Base-by-base conservation (phyloP, 2,329 filamentous ascomycete genomes). In the Monosporascus sp. region DNA sequence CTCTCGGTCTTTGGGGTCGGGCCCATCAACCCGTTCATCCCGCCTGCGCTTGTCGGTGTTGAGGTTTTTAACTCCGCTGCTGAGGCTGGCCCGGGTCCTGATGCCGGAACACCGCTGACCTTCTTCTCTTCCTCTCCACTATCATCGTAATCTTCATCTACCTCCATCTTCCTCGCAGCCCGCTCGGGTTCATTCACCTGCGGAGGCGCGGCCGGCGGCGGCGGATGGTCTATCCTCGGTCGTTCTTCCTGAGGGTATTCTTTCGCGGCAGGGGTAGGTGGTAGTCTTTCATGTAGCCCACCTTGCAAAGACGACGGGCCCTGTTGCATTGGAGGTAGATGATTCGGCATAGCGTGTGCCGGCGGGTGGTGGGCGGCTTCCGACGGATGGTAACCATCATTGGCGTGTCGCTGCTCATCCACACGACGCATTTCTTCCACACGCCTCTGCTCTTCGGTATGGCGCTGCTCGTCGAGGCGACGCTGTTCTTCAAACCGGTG, bases 61-160 rank as follows among this genome's bases (percentile, higher is more conserved):
- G 70, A 70, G 60, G 71, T 80, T 69, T 84, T 85, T 45, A 73
- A 69, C 43, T 85, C 81, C 15, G 72, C 74, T 17, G 80, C 70
- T 4, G 74, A 18, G 6, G 43, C 69, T 18, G 80, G 77, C 7
- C 64, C 60, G 11, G 70, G 63, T 17, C 69, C 69, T 9, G 76
- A 74, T 8, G 71, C 68, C 15, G 79, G 72, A 1, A 72, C 78
- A 8, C 65, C 62, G 3, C 65, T 69, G 1, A 69, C 68, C 68
- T 87, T 87, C 74, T 87, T 86, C 53, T 94, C 88, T 55, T 97
- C 93, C 60, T 96, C 92, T 5, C 84, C 90, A 53, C 92, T 93
- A 65, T 97, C 93, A 68, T 97, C 93, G 65, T 99, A 97, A 68
- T 97, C 89, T 69, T 99, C 94, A 62, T 99, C 92, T 20, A 97